Base-by-base conservation (phyloP, 495 filamentous ascomycete genomes). In the Penicillium pancosmium region DNA sequence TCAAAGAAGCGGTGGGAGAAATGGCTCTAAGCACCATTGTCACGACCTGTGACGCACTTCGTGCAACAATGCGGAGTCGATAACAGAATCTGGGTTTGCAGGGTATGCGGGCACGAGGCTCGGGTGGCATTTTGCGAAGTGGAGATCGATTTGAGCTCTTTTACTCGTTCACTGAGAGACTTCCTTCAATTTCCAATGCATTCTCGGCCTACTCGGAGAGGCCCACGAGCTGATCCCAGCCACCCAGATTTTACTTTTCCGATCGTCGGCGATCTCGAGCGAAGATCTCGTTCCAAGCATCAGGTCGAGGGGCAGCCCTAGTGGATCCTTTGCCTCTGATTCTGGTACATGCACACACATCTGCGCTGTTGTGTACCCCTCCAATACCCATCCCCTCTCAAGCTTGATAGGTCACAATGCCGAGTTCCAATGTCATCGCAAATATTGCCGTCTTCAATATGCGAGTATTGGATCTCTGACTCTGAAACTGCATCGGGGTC, bases 1-100 rank as follows among this genome's bases (percentile, higher is more conserved):
- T 31, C 54, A 50, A 50, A 31, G 16, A 56, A 47, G 54, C 54
- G 54, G 54, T 56, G 54, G 33, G 12, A 3, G 15, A n/a, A 7
- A 18, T 18, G 6, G 9, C 10, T 33, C 23, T 12, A 21, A 33
- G 15, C 44, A 19, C n/a, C 46, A 7, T 27, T 27, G 10, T 19
- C 8, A 48, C 41, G 12, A 13, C 2, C 11, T 25, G 40, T 55
- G 43, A 55, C 35, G 46, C 54, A 56, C 19, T 6, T 13, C 31
- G 46, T 56, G 46, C 43, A 50, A 56, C 35, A 16, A 15, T 25
- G 18, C 18, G 46, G 50, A 7, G 43, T 27, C 13, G 35, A 18
- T 12, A 5, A 1, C 19, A 4, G n/a, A 11, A 27, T 13, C 21
- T 13, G 21, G 27, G 19, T 12, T 48, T 23, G n/a, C 11, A 25